Conservation (phyloP, 1,284 basidiomycete species). For the Marasmius fiardii region DNA sequence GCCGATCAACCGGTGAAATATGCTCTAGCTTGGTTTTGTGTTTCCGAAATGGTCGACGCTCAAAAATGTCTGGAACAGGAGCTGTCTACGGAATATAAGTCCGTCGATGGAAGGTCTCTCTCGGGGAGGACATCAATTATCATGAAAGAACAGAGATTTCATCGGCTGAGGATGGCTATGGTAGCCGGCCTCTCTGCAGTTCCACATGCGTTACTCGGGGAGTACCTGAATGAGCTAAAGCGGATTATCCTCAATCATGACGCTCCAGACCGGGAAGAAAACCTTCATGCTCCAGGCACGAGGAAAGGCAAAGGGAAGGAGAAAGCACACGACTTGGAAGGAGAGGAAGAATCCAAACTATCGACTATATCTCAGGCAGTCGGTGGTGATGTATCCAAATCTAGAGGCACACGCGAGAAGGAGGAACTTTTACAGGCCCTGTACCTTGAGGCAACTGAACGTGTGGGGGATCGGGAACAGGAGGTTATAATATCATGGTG, state of each 20-base stretch:
- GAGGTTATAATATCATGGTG: constrained; percentile 66
- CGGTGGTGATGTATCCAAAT: neutral
- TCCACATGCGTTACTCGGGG: constrained; percentile 49
- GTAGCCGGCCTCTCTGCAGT: constrained; percentile 59
- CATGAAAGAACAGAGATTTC: constrained; percentile 32
- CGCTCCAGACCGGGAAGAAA: constrained; percentile 4
- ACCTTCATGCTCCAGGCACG: neutral
- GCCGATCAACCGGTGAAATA: neutral
- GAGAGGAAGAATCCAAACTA: constrained; percentile 30
- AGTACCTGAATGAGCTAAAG: constrained; percentile 46
- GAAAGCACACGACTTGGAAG: constrained; percentile 15
- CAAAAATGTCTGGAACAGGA: neutral
- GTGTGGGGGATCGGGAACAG: constrained; percentile 65
- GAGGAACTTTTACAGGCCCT: constrained; percentile 52
- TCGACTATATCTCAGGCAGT: no score
- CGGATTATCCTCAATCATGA: constrained; percentile 27
- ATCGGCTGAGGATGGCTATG: constrained; percentile 54
- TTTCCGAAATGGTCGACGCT: neutral
- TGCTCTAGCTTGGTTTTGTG: constrained; percentile 1
- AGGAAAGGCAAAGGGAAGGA: constrained; percentile 18
- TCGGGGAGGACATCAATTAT: neutral
- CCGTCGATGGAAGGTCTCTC: neutral
- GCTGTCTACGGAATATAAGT: neutral
- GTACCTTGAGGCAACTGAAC: constrained; percentile 57
- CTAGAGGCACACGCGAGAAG: constrained; percentile 16